Conservation (phyloP, 306 rosid species). For the Sicyos edulis region DNA sequence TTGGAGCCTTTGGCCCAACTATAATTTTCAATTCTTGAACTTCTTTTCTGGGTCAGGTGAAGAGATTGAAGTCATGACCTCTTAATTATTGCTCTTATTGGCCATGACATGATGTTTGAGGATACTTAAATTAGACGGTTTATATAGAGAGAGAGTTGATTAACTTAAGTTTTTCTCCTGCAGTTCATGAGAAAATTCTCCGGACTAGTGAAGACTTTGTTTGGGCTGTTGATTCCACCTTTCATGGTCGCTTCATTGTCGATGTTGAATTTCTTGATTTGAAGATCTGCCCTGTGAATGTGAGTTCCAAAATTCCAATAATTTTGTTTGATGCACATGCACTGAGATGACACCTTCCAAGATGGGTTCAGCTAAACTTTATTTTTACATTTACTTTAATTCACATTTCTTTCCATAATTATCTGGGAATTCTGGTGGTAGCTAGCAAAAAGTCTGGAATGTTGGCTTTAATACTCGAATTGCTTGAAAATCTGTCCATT, state of each 20-base stretch:
- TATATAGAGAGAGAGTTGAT: background rate
- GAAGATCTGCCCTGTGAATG: conserved; percentile 54
- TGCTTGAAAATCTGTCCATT: background rate
- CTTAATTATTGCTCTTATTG: too few relatives aligned
- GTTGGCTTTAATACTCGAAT: background rate
- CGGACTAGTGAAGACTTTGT: conserved; percentile 64
- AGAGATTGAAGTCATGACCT: too few relatives aligned
- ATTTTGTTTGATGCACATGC: background rate
- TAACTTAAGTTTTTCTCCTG: conserved; percentile 19
- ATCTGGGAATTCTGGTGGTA: background rate
- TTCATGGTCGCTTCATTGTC: conserved; percentile 61
- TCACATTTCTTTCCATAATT: background rate
- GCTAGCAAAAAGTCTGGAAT: background rate
- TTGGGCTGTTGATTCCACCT: conserved; percentile 65
- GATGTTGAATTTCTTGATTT: conserved; percentile 86
- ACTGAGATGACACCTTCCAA: background rate
- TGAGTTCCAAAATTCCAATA: conserved; percentile 43
- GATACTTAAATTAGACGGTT: background rate
- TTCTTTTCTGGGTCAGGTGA: background rate
- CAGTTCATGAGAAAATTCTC: conserved; percentile 66
- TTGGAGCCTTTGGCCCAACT: background rate
- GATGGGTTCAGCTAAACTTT: background rate
- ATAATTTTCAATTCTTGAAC: background rate
- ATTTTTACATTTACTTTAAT: background rate
- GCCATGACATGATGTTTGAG: background rate